phyloP scores from a whole-genome alignment of 2,329 filamentous ascomycete genomes.

The Ilyonectria robusta region DNA sequence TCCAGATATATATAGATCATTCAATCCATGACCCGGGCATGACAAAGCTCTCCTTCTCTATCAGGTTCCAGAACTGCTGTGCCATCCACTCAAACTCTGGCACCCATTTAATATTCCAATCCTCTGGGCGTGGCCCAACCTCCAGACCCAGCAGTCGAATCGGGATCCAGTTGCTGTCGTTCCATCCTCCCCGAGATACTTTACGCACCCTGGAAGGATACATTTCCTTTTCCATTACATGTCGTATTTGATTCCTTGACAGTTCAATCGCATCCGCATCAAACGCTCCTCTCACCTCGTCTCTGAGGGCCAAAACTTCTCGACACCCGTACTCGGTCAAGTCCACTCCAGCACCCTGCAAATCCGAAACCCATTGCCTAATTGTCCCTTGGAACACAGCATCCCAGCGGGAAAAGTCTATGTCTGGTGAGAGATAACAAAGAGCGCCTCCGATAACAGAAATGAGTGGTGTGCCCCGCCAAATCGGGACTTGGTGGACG shows the following conservation, averaged over 20 bases:
- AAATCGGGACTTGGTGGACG: slow-evolving; percentile 37
- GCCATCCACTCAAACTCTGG: too few relatives aligned
- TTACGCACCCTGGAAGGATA: too few relatives aligned
- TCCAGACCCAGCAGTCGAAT: too few relatives aligned
- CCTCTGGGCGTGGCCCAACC: too few relatives aligned
- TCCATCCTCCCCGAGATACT: too few relatives aligned
- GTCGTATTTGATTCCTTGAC: slow-evolving; percentile 17
- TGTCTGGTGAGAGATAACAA: slow-evolving; percentile 40
- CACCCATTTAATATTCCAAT: too few relatives aligned
- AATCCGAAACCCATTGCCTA: slow-evolving; percentile 32
- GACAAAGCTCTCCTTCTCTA: too few relatives aligned
- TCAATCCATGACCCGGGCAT: too few relatives aligned
- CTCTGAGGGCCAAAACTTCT: slow-evolving; percentile 22
- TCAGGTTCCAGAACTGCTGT: too few relatives aligned
- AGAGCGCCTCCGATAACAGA: slow-evolving; percentile 47
- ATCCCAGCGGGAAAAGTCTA: slow-evolving; percentile 39
- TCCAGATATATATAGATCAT: too few relatives aligned
- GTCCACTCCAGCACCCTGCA: slow-evolving; percentile 38
- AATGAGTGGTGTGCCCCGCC: slow-evolving; percentile 41
- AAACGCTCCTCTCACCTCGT: slow-evolving; percentile 27
- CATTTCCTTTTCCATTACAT: too few relatives aligned
- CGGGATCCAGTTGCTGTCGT: too few relatives aligned
- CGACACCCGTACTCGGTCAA: slow-evolving; percentile 41
- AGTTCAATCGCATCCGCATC: slow-evolving; percentile 35
- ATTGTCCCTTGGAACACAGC: slow-evolving; percentile 30